Evolutionary conservation across 2,329 filamentous ascomycete genomes (phyloP).

Genomic region (Purpureocillium takamizusanense): DNA sequence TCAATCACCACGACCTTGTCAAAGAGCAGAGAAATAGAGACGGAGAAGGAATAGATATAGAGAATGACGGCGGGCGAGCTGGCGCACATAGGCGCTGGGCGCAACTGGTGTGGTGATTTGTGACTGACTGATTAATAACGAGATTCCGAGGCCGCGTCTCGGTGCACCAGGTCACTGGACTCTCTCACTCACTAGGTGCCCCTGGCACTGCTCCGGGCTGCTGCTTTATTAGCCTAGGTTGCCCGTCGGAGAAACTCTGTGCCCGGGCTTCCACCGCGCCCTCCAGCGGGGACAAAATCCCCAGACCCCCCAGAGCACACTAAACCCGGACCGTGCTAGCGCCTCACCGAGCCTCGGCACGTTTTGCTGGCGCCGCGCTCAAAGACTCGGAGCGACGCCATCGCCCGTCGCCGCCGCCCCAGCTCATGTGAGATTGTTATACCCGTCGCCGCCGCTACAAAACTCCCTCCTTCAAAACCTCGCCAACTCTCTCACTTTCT

Average conservation of each 20-base stretch:
- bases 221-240: too few species aligned
- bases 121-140: too few species aligned
- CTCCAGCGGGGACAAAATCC: neutral
- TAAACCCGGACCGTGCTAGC: neutral
- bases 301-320: neutral
- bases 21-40: too few species aligned
- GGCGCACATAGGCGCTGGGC: too few species aligned
- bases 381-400: neutral
- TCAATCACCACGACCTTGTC: too few species aligned
- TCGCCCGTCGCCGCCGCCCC: slow-evolving; percentile 2
- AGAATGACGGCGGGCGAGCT: too few species aligned
- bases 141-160: too few species aligned
- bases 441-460: slow-evolving; percentile 2
- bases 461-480: neutral
- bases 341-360: slow-evolving; percentile 3
- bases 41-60: too few species aligned
- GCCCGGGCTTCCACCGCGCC: slow-evolving; percentile 4
- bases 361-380: neutral
- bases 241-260: slow-evolving; percentile 1
- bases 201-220: too few species aligned
- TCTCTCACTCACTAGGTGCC: neutral
- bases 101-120: too few species aligned
- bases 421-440: slow-evolving; percentile 1
- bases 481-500: too few species aligned
- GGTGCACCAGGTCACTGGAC: too few species aligned